Percentiles rank a stretch among this genome's conserved stretches.
Evolutionary conservation across 345 rosid species (phyloP).

Genomic region (Gossypium australe): DNA sequence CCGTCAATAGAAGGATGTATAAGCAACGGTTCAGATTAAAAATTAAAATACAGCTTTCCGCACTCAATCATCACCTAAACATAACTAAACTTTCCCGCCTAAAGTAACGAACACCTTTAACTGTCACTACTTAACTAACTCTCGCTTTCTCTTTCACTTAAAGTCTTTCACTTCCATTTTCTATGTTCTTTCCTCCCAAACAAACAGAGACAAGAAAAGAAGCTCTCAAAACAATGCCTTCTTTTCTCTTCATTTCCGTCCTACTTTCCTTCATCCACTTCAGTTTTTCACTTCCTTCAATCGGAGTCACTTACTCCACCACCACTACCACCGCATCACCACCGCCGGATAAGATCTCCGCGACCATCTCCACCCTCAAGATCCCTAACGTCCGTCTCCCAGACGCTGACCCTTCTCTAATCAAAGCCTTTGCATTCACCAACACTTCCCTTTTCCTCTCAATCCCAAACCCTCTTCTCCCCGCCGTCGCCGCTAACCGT

Average conservation of each 20-base stretch:
- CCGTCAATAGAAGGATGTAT: no score
- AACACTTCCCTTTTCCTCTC: constrained; percentile 79
- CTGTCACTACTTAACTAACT: neutral
- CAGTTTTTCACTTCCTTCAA: constrained; percentile 25
- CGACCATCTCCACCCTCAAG: constrained; percentile 37
- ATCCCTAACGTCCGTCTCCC: constrained; percentile 56
- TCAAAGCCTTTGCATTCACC: constrained; percentile 72
- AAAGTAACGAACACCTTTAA: neutral
- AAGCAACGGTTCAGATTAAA: neutral
- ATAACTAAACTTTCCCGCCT: neutral
- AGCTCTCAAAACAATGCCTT: neutral
- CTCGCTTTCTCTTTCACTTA: neutral
- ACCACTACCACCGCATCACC: constrained; percentile 27
- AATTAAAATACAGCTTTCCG: neutral
- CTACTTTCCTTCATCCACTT: constrained; percentile 19
- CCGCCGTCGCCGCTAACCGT: constrained; percentile 67
- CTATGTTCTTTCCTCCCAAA: neutral
- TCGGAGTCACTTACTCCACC: constrained; percentile 36
- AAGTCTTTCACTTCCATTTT: neutral
- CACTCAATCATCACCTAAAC: neutral
- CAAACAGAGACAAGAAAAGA: neutral
- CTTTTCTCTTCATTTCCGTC: constrained; percentile 17
- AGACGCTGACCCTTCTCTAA: constrained; percentile 46
- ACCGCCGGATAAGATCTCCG: constrained; percentile 28
- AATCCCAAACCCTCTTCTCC: constrained; percentile 67